These are phyloP conservation scores for Pyrenula aspistea DNA, from an alignment of 495 filamentous ascomycete genomes.

Conservation along the genomic window DNA sequence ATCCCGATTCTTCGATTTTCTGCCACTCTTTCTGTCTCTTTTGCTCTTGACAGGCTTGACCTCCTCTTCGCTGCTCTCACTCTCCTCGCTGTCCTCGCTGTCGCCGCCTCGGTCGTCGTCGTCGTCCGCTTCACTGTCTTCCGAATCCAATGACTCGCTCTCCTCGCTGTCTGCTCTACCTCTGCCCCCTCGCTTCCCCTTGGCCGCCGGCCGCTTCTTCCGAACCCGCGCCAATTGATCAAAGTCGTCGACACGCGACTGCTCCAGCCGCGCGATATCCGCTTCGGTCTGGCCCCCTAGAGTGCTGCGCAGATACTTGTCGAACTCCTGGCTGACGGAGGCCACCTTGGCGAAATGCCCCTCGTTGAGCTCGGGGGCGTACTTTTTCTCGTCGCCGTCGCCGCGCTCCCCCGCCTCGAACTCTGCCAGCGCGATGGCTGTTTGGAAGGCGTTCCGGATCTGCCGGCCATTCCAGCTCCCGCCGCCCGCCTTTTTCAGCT, in stretches of 20 bases:
- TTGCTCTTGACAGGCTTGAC: too few species aligned
- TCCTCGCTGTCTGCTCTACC: too few species aligned
- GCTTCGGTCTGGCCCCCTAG: neutral
- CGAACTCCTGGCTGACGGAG: conserved; percentile 3
- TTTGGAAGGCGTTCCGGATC: conserved; percentile 21
- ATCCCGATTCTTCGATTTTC: too few species aligned
- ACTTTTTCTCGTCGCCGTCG: too few species aligned
- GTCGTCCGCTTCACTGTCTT: too few species aligned
- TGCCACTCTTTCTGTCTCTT: too few species aligned
- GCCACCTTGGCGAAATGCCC: conserved; percentile 5
- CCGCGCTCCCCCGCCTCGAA: conserved; percentile 5
- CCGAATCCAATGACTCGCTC: too few species aligned
- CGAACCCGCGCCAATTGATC: too few species aligned
- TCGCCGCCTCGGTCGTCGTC: conserved; percentile 4
- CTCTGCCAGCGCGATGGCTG: conserved; percentile 19
- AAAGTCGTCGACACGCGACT: neutral
- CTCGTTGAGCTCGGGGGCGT: neutral
- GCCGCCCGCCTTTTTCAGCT: neutral
- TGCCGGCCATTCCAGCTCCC: conserved; percentile 14
- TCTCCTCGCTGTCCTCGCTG: conserved; percentile 1
- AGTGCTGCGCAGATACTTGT: conserved; percentile 3
- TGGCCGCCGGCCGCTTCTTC: too few species aligned
- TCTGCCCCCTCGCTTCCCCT: too few species aligned
- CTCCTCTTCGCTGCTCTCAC: too few species aligned
- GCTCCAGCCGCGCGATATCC: neutral